Conservation (phyloP, 768 basidiomycete species). For the Kwoniella botswanensis region DNA sequence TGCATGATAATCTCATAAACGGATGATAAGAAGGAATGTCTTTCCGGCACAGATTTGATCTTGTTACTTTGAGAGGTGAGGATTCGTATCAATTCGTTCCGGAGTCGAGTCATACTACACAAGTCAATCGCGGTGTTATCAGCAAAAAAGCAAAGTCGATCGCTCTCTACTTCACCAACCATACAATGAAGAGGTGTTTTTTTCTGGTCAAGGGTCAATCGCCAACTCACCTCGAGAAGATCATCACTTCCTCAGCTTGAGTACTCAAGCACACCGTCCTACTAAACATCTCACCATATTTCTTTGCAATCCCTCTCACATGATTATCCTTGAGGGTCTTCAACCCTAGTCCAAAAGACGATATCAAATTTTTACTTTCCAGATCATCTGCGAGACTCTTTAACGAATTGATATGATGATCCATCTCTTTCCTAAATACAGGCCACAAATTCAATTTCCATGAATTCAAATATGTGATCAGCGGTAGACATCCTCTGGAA, state of each 20-base stretch:
- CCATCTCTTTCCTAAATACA: slow-evolving; percentile 85
- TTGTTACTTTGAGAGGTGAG: slow-evolving; percentile 74
- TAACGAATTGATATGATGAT: slow-evolving; percentile 78
- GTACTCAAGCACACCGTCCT: slow-evolving; percentile 78
- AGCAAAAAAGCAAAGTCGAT: too few species aligned
- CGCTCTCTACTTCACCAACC: too few species aligned
- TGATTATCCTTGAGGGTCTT: slow-evolving; percentile 70
- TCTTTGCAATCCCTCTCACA: slow-evolving; percentile 73
- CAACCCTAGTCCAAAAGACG: slow-evolving; percentile 60
- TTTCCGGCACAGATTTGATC: slow-evolving; percentile 67
- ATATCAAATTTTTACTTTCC: slow-evolving; percentile 39
- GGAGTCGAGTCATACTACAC: slow-evolving; percentile 76
- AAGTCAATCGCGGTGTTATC: too few species aligned
- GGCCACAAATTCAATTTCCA: slow-evolving; percentile 91
- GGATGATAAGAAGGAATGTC: slow-evolving; percentile 71
- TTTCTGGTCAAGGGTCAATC: too few species aligned
- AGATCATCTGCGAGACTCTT: slow-evolving; percentile 81
- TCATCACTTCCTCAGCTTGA: slow-evolving; percentile 92
- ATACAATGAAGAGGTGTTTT: too few species aligned
- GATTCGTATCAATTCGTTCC: slow-evolving; percentile 79
- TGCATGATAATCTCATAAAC: slow-evolving; percentile 79
- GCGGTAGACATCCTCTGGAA: slow-evolving; percentile 74
- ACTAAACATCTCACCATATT: slow-evolving; percentile 81
- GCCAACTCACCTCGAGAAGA: slow-evolving; percentile 80
- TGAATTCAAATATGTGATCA: slow-evolving; percentile 79